Percentiles rank a stretch among this genome's conserved stretches.
Evolutionary conservation across 306 rosid species (phyloP).

Genomic region (Castanospermum australe): DNA sequence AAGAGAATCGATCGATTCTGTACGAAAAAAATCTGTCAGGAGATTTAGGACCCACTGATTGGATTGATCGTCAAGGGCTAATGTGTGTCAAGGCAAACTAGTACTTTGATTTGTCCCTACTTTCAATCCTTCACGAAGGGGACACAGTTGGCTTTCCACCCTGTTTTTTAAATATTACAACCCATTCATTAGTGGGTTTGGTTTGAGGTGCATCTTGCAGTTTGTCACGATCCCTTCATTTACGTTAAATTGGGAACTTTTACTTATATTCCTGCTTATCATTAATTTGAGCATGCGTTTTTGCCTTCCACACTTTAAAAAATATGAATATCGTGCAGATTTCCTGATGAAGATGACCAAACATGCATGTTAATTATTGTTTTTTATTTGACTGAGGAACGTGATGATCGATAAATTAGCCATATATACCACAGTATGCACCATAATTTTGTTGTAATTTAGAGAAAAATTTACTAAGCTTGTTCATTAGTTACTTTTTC

Average conservation of each 20-base stretch:
- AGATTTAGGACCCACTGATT: slow-evolving; percentile 53
- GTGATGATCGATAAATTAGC: not conserved
- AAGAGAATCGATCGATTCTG: slow-evolving; percentile 6
- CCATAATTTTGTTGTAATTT: too few relatives aligned
- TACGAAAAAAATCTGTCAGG: slow-evolving; percentile 33
- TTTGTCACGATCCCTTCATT: not conserved
- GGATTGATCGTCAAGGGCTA: slow-evolving; percentile 30
- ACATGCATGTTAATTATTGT: not conserved
- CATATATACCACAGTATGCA: too few relatives aligned
- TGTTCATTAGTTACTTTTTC: too few relatives aligned
- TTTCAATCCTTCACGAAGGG: not conserved
- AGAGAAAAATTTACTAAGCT: too few relatives aligned
- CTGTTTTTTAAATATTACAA: not conserved
- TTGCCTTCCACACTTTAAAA: not conserved
- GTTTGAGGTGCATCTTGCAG: not conserved
- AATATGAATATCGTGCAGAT: not conserved
- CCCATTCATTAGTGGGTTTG: not conserved
- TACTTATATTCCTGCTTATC: too few relatives aligned
- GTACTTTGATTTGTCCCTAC: slow-evolving; percentile 22
- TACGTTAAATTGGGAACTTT: not conserved
- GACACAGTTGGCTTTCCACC: not conserved
- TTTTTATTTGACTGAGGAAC: not conserved
- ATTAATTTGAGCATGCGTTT: too few relatives aligned
- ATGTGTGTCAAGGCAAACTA: slow-evolving; percentile 4
- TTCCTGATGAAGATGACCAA: not conserved